phyloP scores from a whole-genome alignment of 495 filamentous ascomycete genomes.

The Pyrenula massariospora region DNA sequence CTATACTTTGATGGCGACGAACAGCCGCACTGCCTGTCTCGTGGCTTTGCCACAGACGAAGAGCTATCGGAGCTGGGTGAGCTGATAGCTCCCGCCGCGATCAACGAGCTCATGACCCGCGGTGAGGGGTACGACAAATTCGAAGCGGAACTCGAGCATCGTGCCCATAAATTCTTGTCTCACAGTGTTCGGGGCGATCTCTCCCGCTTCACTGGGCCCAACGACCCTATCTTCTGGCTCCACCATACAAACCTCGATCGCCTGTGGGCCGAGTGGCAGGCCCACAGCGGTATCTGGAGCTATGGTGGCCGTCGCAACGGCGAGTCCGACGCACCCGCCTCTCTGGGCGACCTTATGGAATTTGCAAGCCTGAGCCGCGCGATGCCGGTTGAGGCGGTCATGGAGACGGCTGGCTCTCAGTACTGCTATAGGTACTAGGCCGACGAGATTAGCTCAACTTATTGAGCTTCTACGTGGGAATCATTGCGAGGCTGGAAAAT shows the following conservation, averaged over 20 bases:
- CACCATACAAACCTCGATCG: neutral
- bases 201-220: neutral
- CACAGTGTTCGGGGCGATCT: neutral
- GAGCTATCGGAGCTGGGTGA: neutral
- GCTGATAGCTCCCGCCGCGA: neutral
- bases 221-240: neutral
- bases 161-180: neutral
- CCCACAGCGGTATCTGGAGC: no score
- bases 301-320: no score
- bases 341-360: no score
- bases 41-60: slow-evolving; percentile 2
- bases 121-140: neutral
- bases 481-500: no score
- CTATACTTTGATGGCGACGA: slow-evolving; percentile 6
- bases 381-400: no score
- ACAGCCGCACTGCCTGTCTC: slow-evolving; percentile 11
- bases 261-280: slow-evolving; percentile 7
- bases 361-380: no score
- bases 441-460: no score
- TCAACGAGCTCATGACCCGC: neutral
- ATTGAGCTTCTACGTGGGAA: no score
- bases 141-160: neutral
- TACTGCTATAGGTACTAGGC: no score
- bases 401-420: no score
- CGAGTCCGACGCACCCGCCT: no score